Conservation (phyloP, 306 rosid species). For the Datisca glomerata region DNA sequence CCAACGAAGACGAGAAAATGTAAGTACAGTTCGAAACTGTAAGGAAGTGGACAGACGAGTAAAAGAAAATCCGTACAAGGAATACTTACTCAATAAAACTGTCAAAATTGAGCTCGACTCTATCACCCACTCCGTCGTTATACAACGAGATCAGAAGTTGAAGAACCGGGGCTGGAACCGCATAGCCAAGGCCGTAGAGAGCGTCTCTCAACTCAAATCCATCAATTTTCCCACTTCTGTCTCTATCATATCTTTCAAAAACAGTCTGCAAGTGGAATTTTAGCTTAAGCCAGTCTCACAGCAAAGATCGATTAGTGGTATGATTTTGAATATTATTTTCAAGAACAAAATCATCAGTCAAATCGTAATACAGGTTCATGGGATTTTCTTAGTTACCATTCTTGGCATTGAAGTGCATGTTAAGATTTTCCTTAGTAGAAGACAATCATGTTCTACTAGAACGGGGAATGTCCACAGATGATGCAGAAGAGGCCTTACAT, state of each 20-base stretch:
- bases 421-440: too few species aligned
- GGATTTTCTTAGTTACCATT: too few species aligned
- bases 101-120: constrained; percentile 63
- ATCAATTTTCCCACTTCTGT: constrained; percentile 78
- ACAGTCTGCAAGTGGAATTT: constrained; percentile 33
- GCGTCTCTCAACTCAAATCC: constrained; percentile 83
- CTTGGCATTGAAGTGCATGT: too few species aligned
- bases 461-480: too few species aligned
- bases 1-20: constrained; percentile 14
- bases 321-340: too few species aligned
- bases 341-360: too few species aligned
- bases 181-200: constrained; percentile 67
- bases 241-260: constrained; percentile 78
- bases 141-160: constrained; percentile 62
- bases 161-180: constrained; percentile 59
- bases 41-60: neutral
- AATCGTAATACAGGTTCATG: too few species aligned
- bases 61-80: neutral
- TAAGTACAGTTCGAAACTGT: neutral
- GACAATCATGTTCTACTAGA: too few species aligned
- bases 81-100: constrained; percentile 70
- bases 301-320: too few species aligned
- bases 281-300: too few species aligned
- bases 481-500: too few species aligned
- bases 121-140: constrained; percentile 39